Evolutionary conservation across 1,284 basidiomycete species (phyloP).

Genomic region (Heterobasidion occidentale): DNA sequence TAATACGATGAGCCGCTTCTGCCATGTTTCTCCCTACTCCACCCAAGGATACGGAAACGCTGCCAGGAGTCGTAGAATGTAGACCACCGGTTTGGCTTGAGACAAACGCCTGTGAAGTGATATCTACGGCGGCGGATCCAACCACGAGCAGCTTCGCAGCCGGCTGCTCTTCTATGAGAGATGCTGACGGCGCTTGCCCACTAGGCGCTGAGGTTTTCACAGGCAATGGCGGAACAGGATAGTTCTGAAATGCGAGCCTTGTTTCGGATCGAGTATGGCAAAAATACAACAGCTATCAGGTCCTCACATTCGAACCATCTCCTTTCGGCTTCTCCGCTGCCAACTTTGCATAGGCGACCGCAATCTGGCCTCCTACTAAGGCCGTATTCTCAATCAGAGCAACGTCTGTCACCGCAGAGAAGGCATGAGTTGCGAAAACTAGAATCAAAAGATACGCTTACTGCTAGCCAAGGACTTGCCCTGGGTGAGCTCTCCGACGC

Average conservation of each 20-base stretch:
- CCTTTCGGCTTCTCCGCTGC: constrained; percentile 3
- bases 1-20: constrained; percentile 71
- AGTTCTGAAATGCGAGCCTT: not conserved
- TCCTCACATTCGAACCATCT: constrained; percentile 24
- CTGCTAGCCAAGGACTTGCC: constrained; percentile 71
- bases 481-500: constrained; percentile 77
- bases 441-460: constrained; percentile 25
- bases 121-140: constrained; percentile 83
- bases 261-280: not conserved
- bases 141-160: constrained; percentile 51
- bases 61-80: constrained; percentile 81
- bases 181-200: not conserved
- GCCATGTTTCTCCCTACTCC: constrained; percentile 95
- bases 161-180: too few species aligned
- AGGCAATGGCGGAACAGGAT: not conserved
- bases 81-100: constrained; percentile 19
- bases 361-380: constrained; percentile 72
- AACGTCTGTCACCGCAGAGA: constrained; percentile 48
- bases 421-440: not conserved
- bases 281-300: constrained; percentile 4
- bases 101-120: constrained; percentile 51
- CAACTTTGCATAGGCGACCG: constrained; percentile 68
- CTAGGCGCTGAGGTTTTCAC: not conserved
- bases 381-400: constrained; percentile 94
- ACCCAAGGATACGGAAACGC: constrained; percentile 68